phyloP scores from a whole-genome alignment of 192 early-diverging fungal species.

The Mortierella alpina region DNA sequence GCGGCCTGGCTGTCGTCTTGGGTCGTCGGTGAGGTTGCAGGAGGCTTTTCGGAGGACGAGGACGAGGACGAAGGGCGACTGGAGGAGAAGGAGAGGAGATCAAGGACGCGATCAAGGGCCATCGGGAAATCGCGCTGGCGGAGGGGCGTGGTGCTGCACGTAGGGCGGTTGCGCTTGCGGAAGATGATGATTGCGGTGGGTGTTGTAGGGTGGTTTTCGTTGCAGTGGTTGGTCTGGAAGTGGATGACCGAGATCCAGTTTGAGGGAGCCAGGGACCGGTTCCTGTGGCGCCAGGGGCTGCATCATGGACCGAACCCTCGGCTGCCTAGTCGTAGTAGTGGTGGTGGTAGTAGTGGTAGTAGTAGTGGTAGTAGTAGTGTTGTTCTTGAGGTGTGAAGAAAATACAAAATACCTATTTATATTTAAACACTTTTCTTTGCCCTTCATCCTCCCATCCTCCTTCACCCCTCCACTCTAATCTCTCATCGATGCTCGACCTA shows the following conservation, averaged over 20 bases:
- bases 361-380: not conserved
- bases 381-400: slow-evolving; percentile 11
- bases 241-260: slow-evolving; percentile 49
- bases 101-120: slow-evolving; percentile 45
- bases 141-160: slow-evolving; percentile 25
- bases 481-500: no score
- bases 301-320: slow-evolving; percentile 8
- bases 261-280: slow-evolving; percentile 31
- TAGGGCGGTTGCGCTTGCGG: slow-evolving; percentile 24
- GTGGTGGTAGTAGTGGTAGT: not conserved
- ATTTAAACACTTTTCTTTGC: not conserved
- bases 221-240: slow-evolving; percentile 36
- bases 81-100: slow-evolving; percentile 22
- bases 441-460: not conserved
- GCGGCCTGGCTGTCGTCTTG: slow-evolving; percentile 19
- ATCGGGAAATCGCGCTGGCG: slow-evolving; percentile 29
- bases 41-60: slow-evolving; percentile 2
- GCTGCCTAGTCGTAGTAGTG: not conserved
- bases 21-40: not conserved
- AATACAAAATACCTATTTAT: not conserved
- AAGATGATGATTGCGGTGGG: slow-evolving; percentile 15
- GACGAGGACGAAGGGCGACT: slow-evolving; percentile 1
- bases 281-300: slow-evolving; percentile 30
- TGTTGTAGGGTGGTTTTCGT: slow-evolving; percentile 19
- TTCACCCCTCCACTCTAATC: not conserved